Evolutionary conservation across 75 land plant genomes (phyloP), one percentile per base, ranked within the genome.

Genomic region (Sequoiadendron giganteum): DNA sequence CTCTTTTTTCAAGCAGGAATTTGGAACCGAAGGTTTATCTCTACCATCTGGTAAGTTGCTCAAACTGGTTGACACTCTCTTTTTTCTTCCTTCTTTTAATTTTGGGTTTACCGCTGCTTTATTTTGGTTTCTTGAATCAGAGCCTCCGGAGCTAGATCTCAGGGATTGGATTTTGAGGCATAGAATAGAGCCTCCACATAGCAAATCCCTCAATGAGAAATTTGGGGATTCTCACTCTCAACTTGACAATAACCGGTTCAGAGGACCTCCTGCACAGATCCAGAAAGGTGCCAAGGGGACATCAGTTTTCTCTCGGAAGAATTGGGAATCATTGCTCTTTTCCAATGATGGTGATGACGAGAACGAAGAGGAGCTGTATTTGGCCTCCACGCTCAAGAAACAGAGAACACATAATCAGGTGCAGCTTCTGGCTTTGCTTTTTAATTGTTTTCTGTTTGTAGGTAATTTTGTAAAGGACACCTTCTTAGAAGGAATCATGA

Each of bases 261-360:
- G 36, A 73, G 77, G 36, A 25, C 38, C 77, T 73, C 77, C 77
- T 11, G 77, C 77, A 73, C 38, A 73, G 36, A 73, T 10, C 38
- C 34, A 73, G 77, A 73, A 32, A 13, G 48, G 28, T 25, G 11
- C 2, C 25, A 81, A 43, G 83, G n/a, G 3, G 48, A 45, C 10
- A 42, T 81, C 48, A n/a, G 48, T 81, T 81, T 81, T 81, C 14
- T 81, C 83, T 45, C 45, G 48, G 52, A 81, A 81, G 83, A 81
- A 39, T 25, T 81, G 83, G 83, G 83, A 81, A 10, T 15, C 32
- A 81, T 28, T 81, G 83, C 36, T 73, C 16, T 73, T 34, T 32
- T 73, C 77, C 34, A 2, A 2, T 32, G 77, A 14, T 73, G 77
- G 0, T 34, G 77, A 73, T 32, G 15, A 2, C 0, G 83, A 28